Evolutionary conservation across 2,329 filamentous ascomycete genomes (phyloP), one percentile per base, ranked within the genome.

Genomic region (Pseudogymnoascus sp.): DNA sequence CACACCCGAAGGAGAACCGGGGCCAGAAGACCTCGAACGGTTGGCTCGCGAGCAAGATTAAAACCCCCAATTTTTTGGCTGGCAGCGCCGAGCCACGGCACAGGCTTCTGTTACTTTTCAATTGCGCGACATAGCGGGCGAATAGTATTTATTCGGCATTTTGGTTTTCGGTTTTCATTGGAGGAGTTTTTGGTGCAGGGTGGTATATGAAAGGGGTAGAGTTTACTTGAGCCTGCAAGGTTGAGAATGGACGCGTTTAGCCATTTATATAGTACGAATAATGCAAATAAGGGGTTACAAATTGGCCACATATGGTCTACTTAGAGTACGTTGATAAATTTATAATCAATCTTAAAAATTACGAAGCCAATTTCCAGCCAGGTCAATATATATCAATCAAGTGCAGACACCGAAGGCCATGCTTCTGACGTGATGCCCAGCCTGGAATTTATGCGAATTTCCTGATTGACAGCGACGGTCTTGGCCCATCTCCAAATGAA

Each of bases 171-270:
- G 29, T 33, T 54, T 21, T 29, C 29, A 33, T 54, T 54, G 15
- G 47, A 35, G 47, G 47, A 54, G 47, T 33, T 54, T 50, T 54
- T 54, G 47, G 29, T 13, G 47, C 5, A 35, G 15, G 47, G 35
- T 54, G 47, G 35, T 54, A 33, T 54, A 54, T 4, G 47, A n/a
- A 54, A 54, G 29, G 47, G 29, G 47, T 54, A 54, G 47, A 21
- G 35, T 54, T 33, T 54, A 15, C 29, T 54, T 33, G 47, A 21
- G 47, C 29, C 9, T 33, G 29, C 47, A 29, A 54, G 31, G 47
- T 54, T 54, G 15, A 15, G 29, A 35, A 54, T 5, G 29, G 29
- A 54, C 10, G 47, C 9, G 47, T 21, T 54, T 35, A 11, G 15
- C 15, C 47, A 54, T 17, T 35, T 33, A 54, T 21, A 54, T 54